Evolutionary conservation across 2,329 filamentous ascomycete genomes (phyloP), one percentile per base, ranked within the genome.

Genomic region (Beauveria rudraprayagi): DNA sequence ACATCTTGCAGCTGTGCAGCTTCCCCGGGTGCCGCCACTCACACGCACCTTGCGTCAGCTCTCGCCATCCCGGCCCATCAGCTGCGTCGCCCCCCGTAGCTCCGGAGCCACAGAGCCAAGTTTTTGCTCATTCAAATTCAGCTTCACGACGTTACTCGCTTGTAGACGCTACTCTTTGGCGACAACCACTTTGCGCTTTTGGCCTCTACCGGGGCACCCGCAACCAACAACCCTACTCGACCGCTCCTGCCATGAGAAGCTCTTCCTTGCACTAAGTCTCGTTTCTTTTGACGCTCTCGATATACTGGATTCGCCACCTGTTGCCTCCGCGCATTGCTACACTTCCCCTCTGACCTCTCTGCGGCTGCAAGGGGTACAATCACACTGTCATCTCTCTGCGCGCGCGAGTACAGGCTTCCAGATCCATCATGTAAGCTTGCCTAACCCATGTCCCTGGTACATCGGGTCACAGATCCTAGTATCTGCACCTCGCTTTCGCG

Each of bases 381-480:
- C n/a, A 44, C 11, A 37, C 28, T 34, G 3, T 11, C 11, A 5
- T 24, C 22, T 19, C 11, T 46, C 16, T 47, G 40, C 16, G 34
- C 57, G 28, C 26, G 26, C 30, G 50, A 47, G 51, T 26, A 51
- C 40, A 62, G 60, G 62, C 63, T 61, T 56, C 40, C 53, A 62
- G 66, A 65, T 67, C 64, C 68, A 75, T 67, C 61, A 75, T 75
- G 72, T 75, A 73, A 73, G 72, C 65, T 50, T 60, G 16, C 58
- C 56, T 34, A 9, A 50, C 63, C 47, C 17, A 16, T 37, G 16
- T n/a, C 8, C 6, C n/a, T 22, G 14, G 28, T 19, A 40, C 5
- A 6, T 7, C 10, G 22, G 4, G 51, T 22, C 43, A 7, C 26
- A 17, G 7, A 47, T 40, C 11, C 40, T 8, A 17, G 19, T 17